Percentiles rank a stretch among this genome's conserved stretches.
These are phyloP conservation scores for Ajuga reptans DNA, from an alignment of 305 asterid genomes.

Conservation along the genomic window DNA sequence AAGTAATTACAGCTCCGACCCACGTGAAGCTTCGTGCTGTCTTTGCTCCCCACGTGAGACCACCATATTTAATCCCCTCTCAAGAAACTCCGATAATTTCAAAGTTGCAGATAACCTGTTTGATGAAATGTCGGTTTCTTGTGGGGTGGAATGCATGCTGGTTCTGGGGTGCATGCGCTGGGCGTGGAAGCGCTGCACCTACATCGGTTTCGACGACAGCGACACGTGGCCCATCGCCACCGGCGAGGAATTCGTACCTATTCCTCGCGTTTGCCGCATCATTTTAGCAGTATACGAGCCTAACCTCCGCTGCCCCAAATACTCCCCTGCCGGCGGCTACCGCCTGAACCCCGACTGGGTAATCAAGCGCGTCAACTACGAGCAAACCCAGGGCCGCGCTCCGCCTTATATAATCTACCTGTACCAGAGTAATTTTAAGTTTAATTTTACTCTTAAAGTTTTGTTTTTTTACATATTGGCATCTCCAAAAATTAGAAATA, in stretches of 20 bases:
- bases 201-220: conserved; percentile 86
- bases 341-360: conserved; percentile 57
- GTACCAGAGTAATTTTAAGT: too few relatives aligned
- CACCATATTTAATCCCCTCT: neutral
- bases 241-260: conserved; percentile 59
- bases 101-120: conserved; percentile 11
- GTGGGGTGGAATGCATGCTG: conserved; percentile 78
- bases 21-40: conserved; percentile 18
- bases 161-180: conserved; percentile 73
- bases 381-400: conserved; percentile 61
- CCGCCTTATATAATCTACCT: conserved; percentile 75
- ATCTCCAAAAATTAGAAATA: too few relatives aligned
- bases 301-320: conserved; percentile 52
- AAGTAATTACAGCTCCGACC: conserved; percentile 19
- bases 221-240: conserved; percentile 75
- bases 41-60: conserved; percentile 15
- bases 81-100: neutral
- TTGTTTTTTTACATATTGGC: too few relatives aligned
- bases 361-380: conserved; percentile 65
- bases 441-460: too few relatives aligned
- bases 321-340: conserved; percentile 60
- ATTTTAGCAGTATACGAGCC: conserved; percentile 81
- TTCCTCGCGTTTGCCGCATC: conserved; percentile 72
- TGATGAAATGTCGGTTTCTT: conserved; percentile 54
- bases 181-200: conserved; percentile 98